These are phyloP conservation scores for Penicillium tannophilum DNA, from an alignment of 495 filamentous ascomycete species.

Conservation along the genomic window DNA sequence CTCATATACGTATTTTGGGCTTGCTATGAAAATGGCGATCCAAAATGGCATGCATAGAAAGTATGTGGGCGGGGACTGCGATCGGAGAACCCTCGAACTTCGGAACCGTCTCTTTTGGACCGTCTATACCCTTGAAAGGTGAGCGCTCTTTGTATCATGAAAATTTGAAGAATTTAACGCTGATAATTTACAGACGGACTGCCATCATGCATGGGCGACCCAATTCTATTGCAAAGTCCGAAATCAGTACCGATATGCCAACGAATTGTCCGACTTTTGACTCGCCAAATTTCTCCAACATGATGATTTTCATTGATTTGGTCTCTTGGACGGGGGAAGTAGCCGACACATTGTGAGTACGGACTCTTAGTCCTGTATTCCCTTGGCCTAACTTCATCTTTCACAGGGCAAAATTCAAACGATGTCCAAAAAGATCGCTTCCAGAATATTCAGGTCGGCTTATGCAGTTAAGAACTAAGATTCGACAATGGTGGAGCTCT, in stretches of 20 bases:
- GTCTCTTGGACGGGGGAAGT: constrained; percentile 43
- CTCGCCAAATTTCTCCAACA: constrained; percentile 41
- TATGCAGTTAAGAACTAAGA: constrained; percentile 33
- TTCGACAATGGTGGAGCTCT: constrained; percentile 47
- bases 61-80: constrained; percentile 40
- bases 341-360: constrained; percentile 44
- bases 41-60: constrained; percentile 55
- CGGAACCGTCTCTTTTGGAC: constrained; percentile 53
- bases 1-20: constrained; percentile 49
- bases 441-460: constrained; percentile 41
- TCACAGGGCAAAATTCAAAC: constrained; percentile 32
- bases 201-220: constrained; percentile 50
- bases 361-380: neutral
- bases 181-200: constrained; percentile 23
- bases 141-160: neutral
- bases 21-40: constrained; percentile 52
- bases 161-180: neutral
- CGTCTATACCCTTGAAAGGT: constrained; percentile 49
- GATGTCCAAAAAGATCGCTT: constrained; percentile 37
- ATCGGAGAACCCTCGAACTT: constrained; percentile 39
- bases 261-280: constrained; percentile 35
- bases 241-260: constrained; percentile 48
- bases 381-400: neutral
- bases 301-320: constrained; percentile 42
- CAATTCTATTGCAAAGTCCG: constrained; percentile 37